Evolutionary conservation across 2,329 filamentous ascomycete species (phyloP), one percentile per base, ranked within the genome.

Genomic region (Aureobasidium sp.): DNA sequence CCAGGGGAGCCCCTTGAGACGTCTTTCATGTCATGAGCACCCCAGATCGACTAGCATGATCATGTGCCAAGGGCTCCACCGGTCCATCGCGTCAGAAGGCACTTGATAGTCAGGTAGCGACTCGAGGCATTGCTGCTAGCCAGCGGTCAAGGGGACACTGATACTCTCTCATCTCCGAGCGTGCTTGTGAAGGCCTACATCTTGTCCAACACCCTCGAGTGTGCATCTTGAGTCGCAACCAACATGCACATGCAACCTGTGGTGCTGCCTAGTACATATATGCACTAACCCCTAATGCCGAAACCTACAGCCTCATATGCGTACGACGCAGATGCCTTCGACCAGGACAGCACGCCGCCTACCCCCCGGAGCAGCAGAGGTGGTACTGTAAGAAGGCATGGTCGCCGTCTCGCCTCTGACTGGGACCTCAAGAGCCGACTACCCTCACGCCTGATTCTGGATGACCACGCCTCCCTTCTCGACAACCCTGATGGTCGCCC

Each of bases 381-480:
- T 36, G 42, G 44, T 17, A 51, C 57, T 20, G 22, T 51, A 36
- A 34, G 57, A 45, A 25, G 57, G 15, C 57, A 51, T 42, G 57
- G 57, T 7, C 34, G 57, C 14, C 44, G 39, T 7, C 57, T 44
- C 41, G 67, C 68, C 3, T 75, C 73, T 1, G 72, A 75, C n/a
- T 62, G 70, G 36, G 70, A 75, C 52, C 66, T 76, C 17, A 67
- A 70, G 31, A 66, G 68, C 51, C 65, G 72, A 37, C 39, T 71
- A 37, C 68, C 68, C 65, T 64, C 68, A 57, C 62, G 67, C 34
- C 57, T 66, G 64, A 36, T 71, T 20, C 61, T 73, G 31, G 79
- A 79, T 62, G 81, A 83, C 68, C 73, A 73, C 20, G 77, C 80
- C 8, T 76, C 77, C 62, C 68, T 83, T 63, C 75, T 83, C 4